These are phyloP conservation scores for Ceraceosorus bombacis DNA, from an alignment of 1,284 basidiomycete genomes.

Conservation along the genomic window DNA sequence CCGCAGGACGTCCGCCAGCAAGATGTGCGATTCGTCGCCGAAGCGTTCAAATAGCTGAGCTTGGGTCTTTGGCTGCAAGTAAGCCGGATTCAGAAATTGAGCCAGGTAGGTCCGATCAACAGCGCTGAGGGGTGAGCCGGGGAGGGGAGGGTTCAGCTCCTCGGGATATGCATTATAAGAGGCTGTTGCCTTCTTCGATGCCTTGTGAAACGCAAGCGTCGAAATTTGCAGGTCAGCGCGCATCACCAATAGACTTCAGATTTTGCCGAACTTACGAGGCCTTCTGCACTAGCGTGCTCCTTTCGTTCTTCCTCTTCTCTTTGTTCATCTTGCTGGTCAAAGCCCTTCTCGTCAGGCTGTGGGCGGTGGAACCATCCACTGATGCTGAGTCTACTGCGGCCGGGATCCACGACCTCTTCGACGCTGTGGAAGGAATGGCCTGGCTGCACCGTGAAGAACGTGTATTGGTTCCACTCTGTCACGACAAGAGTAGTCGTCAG, in stretches of 20 bases:
- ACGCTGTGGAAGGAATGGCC: slow-evolving; percentile 94
- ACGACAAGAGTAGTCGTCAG: slow-evolving; percentile 56
- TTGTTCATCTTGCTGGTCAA: slow-evolving; percentile 58
- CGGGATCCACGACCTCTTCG: slow-evolving; percentile 65
- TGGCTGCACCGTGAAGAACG: slow-evolving; percentile 80
- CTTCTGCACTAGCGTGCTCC: slow-evolving; percentile 16
- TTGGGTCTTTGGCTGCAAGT: slow-evolving; percentile 74
- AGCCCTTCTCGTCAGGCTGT: slow-evolving; percentile 82
- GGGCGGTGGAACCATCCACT: slow-evolving; percentile 89
- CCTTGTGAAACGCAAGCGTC: slow-evolving; percentile 44
- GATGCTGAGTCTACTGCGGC: slow-evolving; percentile 60
- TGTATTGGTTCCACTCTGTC: slow-evolving; percentile 91
- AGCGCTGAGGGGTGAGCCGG: slow-evolving; percentile 34
- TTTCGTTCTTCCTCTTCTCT: slow-evolving; percentile 24
- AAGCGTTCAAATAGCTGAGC: slow-evolving; percentile 73
- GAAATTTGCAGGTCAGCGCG: background rate
- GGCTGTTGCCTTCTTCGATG: slow-evolving; percentile 59
- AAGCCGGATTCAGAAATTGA: slow-evolving; percentile 79
- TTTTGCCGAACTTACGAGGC: slow-evolving; percentile 1
- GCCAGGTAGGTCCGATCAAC: slow-evolving; percentile 43
- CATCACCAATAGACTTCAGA: no score
- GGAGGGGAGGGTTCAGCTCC: slow-evolving; percentile 27
- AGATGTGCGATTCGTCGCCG: slow-evolving; percentile 76
- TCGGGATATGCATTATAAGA: slow-evolving; percentile 54
- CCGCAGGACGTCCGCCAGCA: slow-evolving; percentile 50